Evolutionary conservation across 805 yeast species (phyloP).

Genomic region (Kregervanrija delftensis): DNA sequence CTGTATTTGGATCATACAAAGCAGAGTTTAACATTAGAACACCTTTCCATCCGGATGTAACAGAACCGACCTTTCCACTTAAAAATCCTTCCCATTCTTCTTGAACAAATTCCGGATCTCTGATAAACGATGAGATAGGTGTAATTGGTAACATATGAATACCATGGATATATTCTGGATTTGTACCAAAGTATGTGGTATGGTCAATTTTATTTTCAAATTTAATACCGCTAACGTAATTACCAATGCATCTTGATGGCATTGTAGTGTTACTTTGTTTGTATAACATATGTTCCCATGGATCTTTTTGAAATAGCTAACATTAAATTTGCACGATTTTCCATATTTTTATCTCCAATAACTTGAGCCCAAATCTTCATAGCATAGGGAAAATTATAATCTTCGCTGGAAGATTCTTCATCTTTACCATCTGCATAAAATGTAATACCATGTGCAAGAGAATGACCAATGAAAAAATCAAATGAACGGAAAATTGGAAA

Average conservation of each 20-base stretch:
- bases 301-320: slow-evolving; percentile 51
- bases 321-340: slow-evolving; percentile 50
- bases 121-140: slow-evolving; percentile 55
- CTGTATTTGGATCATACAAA: slow-evolving; percentile 54
- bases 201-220: slow-evolving; percentile 70
- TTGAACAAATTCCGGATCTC: slow-evolving; percentile 45
- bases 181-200: slow-evolving; percentile 69
- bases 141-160: slow-evolving; percentile 74
- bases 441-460: slow-evolving; percentile 72
- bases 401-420: slow-evolving; percentile 70
- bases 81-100: slow-evolving; percentile 58
- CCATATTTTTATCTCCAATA: slow-evolving; percentile 45
- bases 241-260: slow-evolving; percentile 48
- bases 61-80: slow-evolving; percentile 34
- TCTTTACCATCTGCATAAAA: slow-evolving; percentile 71
- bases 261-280: slow-evolving; percentile 46
- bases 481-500: slow-evolving; percentile 66
- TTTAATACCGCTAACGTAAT: slow-evolving; percentile 66
- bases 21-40: slow-evolving; percentile 70
- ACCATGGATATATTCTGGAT: slow-evolving; percentile 70
- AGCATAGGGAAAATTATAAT: slow-evolving; percentile 64
- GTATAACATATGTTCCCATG: slow-evolving; percentile 48
- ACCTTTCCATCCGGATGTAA: slow-evolving; percentile 69
- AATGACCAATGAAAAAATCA: slow-evolving; percentile 74
- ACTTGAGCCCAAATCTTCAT: slow-evolving; percentile 60